Percentiles rank a stretch among this genome's conserved stretches.
These are phyloP conservation scores for Trichoderma orchidacearum DNA, from an alignment of 495 filamentous ascomycete genomes.

Conservation along the genomic window DNA sequence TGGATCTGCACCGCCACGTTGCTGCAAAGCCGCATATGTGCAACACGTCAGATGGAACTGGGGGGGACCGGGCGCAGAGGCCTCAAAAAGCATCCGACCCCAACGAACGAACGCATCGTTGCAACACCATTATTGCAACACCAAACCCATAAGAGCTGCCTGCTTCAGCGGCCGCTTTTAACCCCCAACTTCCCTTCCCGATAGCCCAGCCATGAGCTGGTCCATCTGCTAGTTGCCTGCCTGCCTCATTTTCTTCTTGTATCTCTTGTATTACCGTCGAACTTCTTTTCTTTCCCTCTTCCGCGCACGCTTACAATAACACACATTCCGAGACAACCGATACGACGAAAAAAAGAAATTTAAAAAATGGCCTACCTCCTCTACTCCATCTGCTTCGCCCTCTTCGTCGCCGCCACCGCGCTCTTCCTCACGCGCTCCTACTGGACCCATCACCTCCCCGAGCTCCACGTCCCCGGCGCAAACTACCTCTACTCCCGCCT, in stretches of 20 bases:
- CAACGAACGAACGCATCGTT: not conserved
- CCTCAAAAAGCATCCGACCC: not conserved
- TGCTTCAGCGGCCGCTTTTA: too few relatives aligned
- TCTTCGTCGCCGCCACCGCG: slow-evolving; percentile 44
- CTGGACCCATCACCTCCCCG: slow-evolving; percentile 37
- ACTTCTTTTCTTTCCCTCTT: not conserved
- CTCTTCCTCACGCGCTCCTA: slow-evolving; percentile 66
- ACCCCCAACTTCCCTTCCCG: too few relatives aligned
- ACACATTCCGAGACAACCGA: not conserved
- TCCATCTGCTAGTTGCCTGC: not conserved
- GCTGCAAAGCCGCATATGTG: not conserved
- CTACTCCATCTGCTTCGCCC: slow-evolving; percentile 54
- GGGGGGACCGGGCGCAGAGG: too few relatives aligned
- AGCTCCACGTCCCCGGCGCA: slow-evolving; percentile 34
- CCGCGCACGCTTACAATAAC: not conserved
- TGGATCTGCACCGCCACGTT: not conserved
- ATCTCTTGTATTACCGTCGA: not conserved
- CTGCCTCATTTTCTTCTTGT: not conserved
- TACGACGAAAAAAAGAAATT: not conserved
- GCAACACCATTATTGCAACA: not conserved
- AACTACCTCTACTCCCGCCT: slow-evolving; percentile 58
- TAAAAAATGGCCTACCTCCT: slow-evolving; percentile 43
- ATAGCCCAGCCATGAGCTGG: not conserved
- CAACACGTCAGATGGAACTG: not conserved
- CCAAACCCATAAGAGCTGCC: too few relatives aligned